Percentiles rank a stretch among this genome's conserved stretches.
phyloP scores from a whole-genome alignment of 2,329 filamentous ascomycete species.

The Corinectria fuckeliana region DNA sequence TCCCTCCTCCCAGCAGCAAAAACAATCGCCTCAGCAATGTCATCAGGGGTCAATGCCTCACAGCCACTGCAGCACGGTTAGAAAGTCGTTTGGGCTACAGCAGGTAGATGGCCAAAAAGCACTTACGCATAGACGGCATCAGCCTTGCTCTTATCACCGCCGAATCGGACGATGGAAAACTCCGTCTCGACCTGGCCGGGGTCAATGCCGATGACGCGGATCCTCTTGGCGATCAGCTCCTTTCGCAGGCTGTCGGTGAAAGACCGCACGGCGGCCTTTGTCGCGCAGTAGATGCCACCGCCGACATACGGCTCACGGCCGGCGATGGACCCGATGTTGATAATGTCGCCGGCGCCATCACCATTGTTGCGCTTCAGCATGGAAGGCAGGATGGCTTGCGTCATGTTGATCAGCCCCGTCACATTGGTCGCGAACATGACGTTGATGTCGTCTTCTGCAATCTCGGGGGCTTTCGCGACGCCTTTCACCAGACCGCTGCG shows the following conservation, averaged over 20 bases:
- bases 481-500: slow-evolving; percentile 84
- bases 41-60: slow-evolving; percentile 84
- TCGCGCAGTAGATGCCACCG: slow-evolving; percentile 90
- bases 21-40: slow-evolving; percentile 89
- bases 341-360: slow-evolving; percentile 82
- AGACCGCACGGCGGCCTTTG: slow-evolving; percentile 83
- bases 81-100: fast-evolving
- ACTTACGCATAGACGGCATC: slow-evolving; percentile 85
- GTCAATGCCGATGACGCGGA: slow-evolving; percentile 86
- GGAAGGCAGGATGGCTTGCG: slow-evolving; percentile 82
- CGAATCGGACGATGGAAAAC: slow-evolving; percentile 86
- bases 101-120: no score
- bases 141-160: slow-evolving; percentile 85
- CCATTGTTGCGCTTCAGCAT: slow-evolving; percentile 78
- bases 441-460: slow-evolving; percentile 82
- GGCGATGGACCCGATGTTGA: slow-evolving; percentile 90
- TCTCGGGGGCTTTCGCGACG: slow-evolving; percentile 83
- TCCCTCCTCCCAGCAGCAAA: slow-evolving; percentile 83
- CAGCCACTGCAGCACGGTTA: slow-evolving; percentile 59
- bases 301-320: slow-evolving; percentile 86
- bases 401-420: slow-evolving; percentile 94
- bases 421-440: slow-evolving; percentile 94
- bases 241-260: slow-evolving; percentile 84
- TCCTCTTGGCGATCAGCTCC: slow-evolving; percentile 80
- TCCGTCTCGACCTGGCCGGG: slow-evolving; percentile 94